phyloP scores from a whole-genome alignment of 2,329 filamentous ascomycete species.

The Cladosporium sp. region DNA sequence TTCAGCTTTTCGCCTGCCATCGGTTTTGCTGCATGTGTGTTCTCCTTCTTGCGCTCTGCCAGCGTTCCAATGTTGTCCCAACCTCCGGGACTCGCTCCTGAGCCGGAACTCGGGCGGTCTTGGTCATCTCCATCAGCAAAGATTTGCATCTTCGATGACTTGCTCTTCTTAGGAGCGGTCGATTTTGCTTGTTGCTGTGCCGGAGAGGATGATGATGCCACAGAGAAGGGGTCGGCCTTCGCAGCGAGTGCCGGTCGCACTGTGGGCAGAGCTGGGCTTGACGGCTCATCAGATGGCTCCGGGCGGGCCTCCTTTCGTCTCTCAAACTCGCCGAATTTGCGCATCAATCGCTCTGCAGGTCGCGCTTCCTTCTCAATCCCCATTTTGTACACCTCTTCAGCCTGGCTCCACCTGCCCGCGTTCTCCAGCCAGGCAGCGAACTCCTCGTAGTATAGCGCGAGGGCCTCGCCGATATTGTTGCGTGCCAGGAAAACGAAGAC shows the following conservation, averaged over 20 bases:
- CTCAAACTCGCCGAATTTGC: constrained; percentile 92
- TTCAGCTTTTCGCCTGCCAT: constrained; percentile 91
- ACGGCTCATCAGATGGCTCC: constrained; percentile 59
- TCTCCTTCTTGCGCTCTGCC: constrained; percentile 89
- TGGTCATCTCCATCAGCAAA: constrained; percentile 67
- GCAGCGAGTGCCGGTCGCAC: constrained; percentile 77
- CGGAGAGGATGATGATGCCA: constrained; percentile 30
- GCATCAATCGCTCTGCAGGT: constrained; percentile 71
- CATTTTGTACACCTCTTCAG: constrained; percentile 87
- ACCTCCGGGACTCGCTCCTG: constrained; percentile 60
- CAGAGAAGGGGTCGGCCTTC: constrained; percentile 76
- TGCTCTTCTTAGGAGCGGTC: constrained; percentile 55
- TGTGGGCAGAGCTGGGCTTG: constrained; percentile 79
- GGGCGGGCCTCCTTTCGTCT: constrained; percentile 66
- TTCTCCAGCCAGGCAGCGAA: constrained; percentile 90
- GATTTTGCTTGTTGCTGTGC: constrained; percentile 53
- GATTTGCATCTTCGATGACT: constrained; percentile 78
- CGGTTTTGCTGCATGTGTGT: constrained; percentile 75
- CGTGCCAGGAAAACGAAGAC: constrained; percentile 87
- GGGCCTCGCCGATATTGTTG: constrained; percentile 76
- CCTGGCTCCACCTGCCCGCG: constrained; percentile 78
- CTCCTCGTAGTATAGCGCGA: constrained; percentile 95
- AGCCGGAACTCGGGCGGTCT: constrained; percentile 45
- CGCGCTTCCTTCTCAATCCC: constrained; percentile 85
- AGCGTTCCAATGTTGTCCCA: constrained; percentile 92